phyloP scores from a whole-genome alignment of 306 rosid species.

The Malus fusca region DNA sequence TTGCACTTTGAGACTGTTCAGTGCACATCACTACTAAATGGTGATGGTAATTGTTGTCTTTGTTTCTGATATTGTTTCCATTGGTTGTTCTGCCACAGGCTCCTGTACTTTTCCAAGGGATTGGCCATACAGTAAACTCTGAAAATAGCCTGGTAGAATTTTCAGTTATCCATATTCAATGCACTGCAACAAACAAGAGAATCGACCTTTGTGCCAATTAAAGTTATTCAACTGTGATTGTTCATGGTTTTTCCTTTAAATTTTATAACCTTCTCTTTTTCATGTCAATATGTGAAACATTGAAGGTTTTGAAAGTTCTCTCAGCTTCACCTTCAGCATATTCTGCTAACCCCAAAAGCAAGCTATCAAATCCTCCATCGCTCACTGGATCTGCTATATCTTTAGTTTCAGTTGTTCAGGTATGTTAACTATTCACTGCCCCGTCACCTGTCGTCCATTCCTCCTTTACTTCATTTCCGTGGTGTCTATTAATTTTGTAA shows the following conservation, averaged over 20 bases:
- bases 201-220: background rate
- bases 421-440: constrained; percentile 6
- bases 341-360: constrained; percentile 83
- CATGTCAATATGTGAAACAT: background rate
- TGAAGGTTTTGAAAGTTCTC: constrained; percentile 84
- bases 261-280: background rate
- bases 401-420: constrained; percentile 85
- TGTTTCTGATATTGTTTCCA: constrained; percentile 16
- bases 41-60: background rate
- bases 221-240: constrained; percentile 12
- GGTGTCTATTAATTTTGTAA: background rate
- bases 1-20: background rate
- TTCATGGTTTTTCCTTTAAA: background rate
- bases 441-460: constrained; percentile 1
- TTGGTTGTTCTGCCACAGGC: constrained; percentile 54
- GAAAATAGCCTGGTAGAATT: constrained; percentile 76
- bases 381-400: constrained; percentile 82
- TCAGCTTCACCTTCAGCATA: constrained; percentile 86
- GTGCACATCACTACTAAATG: background rate
- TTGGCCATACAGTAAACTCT: constrained; percentile 81
- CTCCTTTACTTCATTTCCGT: background rate
- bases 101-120: constrained; percentile 91
- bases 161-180: constrained; percentile 7
- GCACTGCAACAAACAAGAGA: constrained; percentile 1
- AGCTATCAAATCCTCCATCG: constrained; percentile 77